Evolutionary conservation across 495 filamentous ascomycete species (phyloP).

Genomic region (Beverwykella pulmonaria): DNA sequence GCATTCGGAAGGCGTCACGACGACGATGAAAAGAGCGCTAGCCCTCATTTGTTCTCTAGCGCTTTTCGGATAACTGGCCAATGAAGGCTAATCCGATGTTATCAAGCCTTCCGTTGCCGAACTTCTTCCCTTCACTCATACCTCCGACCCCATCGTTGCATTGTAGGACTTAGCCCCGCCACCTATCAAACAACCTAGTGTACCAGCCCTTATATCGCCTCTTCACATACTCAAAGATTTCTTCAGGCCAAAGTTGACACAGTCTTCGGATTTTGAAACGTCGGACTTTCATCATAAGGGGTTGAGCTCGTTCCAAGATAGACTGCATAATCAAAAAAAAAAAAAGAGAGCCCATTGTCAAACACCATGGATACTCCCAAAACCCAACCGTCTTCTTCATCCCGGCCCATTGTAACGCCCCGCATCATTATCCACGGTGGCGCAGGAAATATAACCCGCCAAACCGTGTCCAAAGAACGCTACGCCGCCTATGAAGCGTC

Average conservation of each 20-base stretch:
- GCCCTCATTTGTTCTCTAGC: neutral
- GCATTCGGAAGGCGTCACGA: no score
- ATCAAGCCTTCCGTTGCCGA: neutral
- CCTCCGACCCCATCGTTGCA: no score
- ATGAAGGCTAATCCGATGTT: neutral
- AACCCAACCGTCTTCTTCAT: neutral
- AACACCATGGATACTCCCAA: neutral
- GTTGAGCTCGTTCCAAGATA: no score
- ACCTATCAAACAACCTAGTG: no score
- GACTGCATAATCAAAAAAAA: neutral
- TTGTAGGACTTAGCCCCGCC: no score
- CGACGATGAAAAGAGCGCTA: neutral
- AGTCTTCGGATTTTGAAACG: no score
- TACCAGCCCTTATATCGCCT: no score
- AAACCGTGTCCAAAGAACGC: slow-evolving; percentile 63
- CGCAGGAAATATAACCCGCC: slow-evolving; percentile 74
- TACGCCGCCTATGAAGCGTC: slow-evolving; percentile 64
- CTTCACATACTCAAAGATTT: no score
- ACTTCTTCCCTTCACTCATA: no score
- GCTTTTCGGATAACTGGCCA: neutral
- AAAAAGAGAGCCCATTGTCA: neutral
- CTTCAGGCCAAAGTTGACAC: no score
- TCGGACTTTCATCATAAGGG: no score
- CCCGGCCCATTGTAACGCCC: slow-evolving; percentile 52
- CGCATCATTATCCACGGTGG: slow-evolving; percentile 87